Conservation (phyloP, 345 rosid genomes). For the Bruguiera sexangula region DNA sequence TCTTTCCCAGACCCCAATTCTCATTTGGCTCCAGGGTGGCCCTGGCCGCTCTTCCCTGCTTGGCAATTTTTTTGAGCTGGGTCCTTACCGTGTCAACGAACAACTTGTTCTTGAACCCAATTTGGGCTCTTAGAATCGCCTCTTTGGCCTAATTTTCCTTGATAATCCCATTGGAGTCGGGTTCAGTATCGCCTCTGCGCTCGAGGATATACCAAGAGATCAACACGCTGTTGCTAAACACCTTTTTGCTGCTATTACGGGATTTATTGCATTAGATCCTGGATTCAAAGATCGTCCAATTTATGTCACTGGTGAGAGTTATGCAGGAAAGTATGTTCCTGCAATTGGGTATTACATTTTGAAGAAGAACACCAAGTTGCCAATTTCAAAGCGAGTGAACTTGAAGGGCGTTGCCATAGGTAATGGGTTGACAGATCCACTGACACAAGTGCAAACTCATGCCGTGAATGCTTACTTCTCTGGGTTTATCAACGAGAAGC, state of each 20-base stretch:
- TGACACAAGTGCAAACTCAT: constrained; percentile 45
- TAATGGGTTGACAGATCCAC: constrained; percentile 76
- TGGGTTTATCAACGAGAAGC: constrained; percentile 60
- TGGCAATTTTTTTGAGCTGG: constrained; percentile 73
- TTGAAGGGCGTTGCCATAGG: constrained; percentile 66
- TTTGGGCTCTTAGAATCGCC: constrained; percentile 68
- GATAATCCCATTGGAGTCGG: constrained; percentile 80
- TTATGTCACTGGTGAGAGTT: constrained; percentile 70
- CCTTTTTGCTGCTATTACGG: constrained; percentile 45
- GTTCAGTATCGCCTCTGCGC: constrained; percentile 54
- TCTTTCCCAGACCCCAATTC: constrained; percentile 51
- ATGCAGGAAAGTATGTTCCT: constrained; percentile 72
- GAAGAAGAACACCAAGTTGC: constrained; percentile 33
- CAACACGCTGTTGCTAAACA: constrained; percentile 59
- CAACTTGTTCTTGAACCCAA: constrained; percentile 40
- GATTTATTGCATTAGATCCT: constrained; percentile 42
- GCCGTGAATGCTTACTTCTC: constrained; percentile 50
- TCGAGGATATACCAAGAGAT: constrained; percentile 51
- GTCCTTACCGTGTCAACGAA: constrained; percentile 57
- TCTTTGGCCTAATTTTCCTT: constrained; percentile 62
- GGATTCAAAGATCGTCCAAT: constrained; percentile 48
- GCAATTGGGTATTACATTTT: constrained; percentile 65
- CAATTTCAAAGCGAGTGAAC: constrained; percentile 34
- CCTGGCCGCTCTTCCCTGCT: constrained; percentile 88
- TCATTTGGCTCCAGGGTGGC: constrained; percentile 83